A percentile compares a stretch with the other conserved stretches of the same genome.
Evolutionary conservation across 1,139 yeast species (phyloP).

Genomic region (Blastobotrys raffinosifermentans): DNA sequence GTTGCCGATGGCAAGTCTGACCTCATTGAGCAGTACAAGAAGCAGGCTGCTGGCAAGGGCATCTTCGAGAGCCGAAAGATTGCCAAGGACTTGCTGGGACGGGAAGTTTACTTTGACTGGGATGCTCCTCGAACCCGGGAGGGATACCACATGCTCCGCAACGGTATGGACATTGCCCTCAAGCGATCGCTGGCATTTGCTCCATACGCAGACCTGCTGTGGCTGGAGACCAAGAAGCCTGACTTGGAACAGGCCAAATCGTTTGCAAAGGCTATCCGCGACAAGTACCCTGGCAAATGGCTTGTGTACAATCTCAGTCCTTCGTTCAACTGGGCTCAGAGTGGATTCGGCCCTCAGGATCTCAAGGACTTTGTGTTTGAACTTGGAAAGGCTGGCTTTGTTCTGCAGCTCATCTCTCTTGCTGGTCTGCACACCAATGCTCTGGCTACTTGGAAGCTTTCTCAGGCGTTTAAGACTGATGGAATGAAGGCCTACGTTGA

Average conservation of each 20-base stretch:
- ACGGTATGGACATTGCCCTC: slow-evolving; percentile 49
- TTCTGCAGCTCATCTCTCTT: slow-evolving; percentile 47
- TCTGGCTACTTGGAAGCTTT: slow-evolving; percentile 45
- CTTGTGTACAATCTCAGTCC: slow-evolving; percentile 55
- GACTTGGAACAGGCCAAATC: slow-evolving; percentile 45
- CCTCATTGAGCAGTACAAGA: slow-evolving; percentile 28
- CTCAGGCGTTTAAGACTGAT: slow-evolving; percentile 40
- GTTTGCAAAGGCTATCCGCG: slow-evolving; percentile 45
- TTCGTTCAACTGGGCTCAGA: slow-evolving; percentile 52
- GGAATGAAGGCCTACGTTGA: slow-evolving; percentile 57
- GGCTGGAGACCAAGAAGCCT: slow-evolving; percentile 57
- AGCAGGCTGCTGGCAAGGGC: slow-evolving; percentile 30
- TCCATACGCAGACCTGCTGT: slow-evolving; percentile 51
- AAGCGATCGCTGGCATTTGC: slow-evolving; percentile 49
- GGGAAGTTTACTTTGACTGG: slow-evolving; percentile 45
- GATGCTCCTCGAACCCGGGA: slow-evolving; percentile 55
- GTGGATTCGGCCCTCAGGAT: slow-evolving; percentile 45
- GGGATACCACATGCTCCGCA: slow-evolving; percentile 46
- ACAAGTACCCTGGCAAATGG: slow-evolving; percentile 46
- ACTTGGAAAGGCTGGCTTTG: slow-evolving; percentile 50
- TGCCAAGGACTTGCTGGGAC: slow-evolving; percentile 31
- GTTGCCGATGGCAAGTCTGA: slow-evolving; percentile 33
- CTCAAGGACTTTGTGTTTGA: slow-evolving; percentile 48
- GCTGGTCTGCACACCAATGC: slow-evolving; percentile 53
- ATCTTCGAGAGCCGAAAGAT: slow-evolving; percentile 33